Percentiles rank a stretch among this genome's conserved stretches.
phyloP scores from a whole-genome alignment of 1,284 basidiomycete genomes.

The Apiotrichum montevideense region DNA sequence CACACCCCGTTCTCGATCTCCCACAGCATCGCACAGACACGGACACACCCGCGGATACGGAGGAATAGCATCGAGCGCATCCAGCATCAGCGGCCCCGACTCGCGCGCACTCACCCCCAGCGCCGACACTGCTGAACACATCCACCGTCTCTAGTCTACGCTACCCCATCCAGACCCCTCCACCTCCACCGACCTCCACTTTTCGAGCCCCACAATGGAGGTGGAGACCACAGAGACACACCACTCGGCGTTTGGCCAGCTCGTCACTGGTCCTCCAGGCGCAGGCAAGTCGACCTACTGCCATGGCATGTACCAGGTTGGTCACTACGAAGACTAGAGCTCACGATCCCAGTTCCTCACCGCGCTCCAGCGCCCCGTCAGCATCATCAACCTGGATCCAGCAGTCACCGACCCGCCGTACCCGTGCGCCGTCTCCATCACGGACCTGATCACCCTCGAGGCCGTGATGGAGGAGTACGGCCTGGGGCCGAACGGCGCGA shows the following conservation, averaged over 20 bases:
- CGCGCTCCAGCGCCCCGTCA: slow-evolving; percentile 76
- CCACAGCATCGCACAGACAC: not conserved
- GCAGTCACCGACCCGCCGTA: slow-evolving; percentile 86
- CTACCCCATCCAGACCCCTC: not conserved
- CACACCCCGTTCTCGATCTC: not conserved
- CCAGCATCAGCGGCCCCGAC: not conserved
- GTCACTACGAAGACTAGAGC: slow-evolving; percentile 4
- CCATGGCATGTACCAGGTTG: slow-evolving; percentile 75
- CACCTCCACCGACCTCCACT: slow-evolving; percentile 4
- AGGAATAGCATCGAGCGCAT: not conserved
- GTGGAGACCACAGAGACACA: slow-evolving; percentile 9
- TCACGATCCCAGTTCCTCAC: slow-evolving; percentile 59
- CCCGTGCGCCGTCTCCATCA: slow-evolving; percentile 80
- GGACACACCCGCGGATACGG: not conserved
- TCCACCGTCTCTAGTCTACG: slow-evolving; percentile 1
- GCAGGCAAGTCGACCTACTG: slow-evolving; percentile 93
- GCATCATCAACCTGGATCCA: slow-evolving; percentile 91
- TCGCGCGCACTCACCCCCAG: not conserved
- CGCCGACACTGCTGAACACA: slow-evolving; percentile 1
- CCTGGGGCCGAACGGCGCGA: slow-evolving; percentile 92
- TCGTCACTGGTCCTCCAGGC: slow-evolving; percentile 87
- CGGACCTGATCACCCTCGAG: slow-evolving; percentile 76
- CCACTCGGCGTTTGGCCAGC: slow-evolving; percentile 38
- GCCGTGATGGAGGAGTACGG: slow-evolving; percentile 81
- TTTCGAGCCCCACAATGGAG: not conserved